phyloP scores from a whole-genome alignment of 2,329 filamentous ascomycete genomes.

The Cercospora nicotianae region DNA sequence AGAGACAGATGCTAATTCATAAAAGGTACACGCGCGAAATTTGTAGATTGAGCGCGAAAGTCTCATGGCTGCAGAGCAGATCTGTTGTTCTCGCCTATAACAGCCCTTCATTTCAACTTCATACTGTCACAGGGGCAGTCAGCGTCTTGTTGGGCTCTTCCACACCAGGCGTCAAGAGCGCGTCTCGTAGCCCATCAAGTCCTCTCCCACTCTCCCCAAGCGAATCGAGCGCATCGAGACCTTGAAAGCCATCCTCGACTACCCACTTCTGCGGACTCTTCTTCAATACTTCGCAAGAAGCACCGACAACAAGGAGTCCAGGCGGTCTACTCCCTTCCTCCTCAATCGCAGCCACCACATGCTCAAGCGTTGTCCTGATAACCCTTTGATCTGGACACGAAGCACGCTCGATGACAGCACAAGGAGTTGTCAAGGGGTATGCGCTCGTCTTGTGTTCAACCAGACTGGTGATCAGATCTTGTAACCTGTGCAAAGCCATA shows the following conservation, averaged over 20 bases:
- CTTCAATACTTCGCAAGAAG: slow-evolving; percentile 76
- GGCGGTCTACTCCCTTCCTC: slow-evolving; percentile 86
- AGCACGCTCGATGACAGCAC: slow-evolving; percentile 88
- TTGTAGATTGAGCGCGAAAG: neutral
- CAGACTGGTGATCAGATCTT: slow-evolving; percentile 70
- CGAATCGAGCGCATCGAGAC: slow-evolving; percentile 58
- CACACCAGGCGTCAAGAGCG: slow-evolving; percentile 31
- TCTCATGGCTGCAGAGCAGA: neutral
- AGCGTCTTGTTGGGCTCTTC: slow-evolving; percentile 8
- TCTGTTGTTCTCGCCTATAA: neutral
- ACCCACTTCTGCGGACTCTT: slow-evolving; percentile 67
- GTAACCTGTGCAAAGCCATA: slow-evolving; percentile 89
- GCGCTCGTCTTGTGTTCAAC: slow-evolving; percentile 45
- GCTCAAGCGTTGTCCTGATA: slow-evolving; percentile 78
- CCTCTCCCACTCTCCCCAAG: slow-evolving; percentile 34
- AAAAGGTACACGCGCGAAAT: neutral
- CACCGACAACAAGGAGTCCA: slow-evolving; percentile 80
- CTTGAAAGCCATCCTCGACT: slow-evolving; percentile 83
- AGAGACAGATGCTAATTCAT: neutral
- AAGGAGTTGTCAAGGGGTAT: slow-evolving; percentile 70
- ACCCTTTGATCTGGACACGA: slow-evolving; percentile 93
- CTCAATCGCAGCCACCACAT: slow-evolving; percentile 80
- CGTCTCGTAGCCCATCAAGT: slow-evolving; percentile 35
- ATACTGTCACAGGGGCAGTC: slow-evolving; percentile 8
- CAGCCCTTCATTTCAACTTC: neutral